A percentile compares a stretch with the other conserved stretches of the same genome.
Evolutionary conservation across 2,329 filamentous ascomycete genomes (phyloP).

Genomic region (Emergomyces orientalis): DNA sequence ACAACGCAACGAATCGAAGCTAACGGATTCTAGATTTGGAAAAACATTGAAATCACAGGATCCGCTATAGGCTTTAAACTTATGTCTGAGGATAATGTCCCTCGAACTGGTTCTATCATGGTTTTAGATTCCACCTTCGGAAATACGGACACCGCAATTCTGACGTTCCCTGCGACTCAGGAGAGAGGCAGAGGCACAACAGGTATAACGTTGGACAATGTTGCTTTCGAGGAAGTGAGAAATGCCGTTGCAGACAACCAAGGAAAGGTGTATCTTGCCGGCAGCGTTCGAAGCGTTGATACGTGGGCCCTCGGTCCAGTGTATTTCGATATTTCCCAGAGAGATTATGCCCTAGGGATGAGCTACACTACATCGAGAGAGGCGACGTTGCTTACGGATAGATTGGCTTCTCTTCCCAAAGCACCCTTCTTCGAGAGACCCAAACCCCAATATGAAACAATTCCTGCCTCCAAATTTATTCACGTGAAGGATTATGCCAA

Average conservation of each 20-base stretch:
- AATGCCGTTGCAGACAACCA: constrained; percentile 7
- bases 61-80: constrained; percentile 5
- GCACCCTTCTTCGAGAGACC: constrained; percentile 11
- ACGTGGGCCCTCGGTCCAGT: constrained; percentile 8
- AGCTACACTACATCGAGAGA: neutral
- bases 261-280: constrained; percentile 9
- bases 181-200: constrained; percentile 3
- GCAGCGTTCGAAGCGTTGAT: constrained; percentile 1
- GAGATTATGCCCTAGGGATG: neutral
- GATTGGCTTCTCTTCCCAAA: neutral
- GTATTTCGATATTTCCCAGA: constrained; percentile 6
- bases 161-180: neutral
- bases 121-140: constrained; percentile 6
- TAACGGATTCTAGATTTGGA: constrained; percentile 6
- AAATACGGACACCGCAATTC: constrained; percentile 5
- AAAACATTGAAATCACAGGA: constrained; percentile 7
- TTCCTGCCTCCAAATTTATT: constrained; percentile 6
- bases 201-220: constrained; percentile 10
- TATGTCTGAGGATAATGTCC: constrained; percentile 4
- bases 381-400: neutral
- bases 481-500: constrained; percentile 7
- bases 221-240: constrained; percentile 5
- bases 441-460: constrained; percentile 13
- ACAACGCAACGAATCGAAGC: neutral
- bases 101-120: constrained; percentile 2